These are phyloP conservation scores for Pestalotiopsis fici DNA, from an alignment of 2,329 filamentous ascomycete species.

Conservation along the genomic window DNA sequence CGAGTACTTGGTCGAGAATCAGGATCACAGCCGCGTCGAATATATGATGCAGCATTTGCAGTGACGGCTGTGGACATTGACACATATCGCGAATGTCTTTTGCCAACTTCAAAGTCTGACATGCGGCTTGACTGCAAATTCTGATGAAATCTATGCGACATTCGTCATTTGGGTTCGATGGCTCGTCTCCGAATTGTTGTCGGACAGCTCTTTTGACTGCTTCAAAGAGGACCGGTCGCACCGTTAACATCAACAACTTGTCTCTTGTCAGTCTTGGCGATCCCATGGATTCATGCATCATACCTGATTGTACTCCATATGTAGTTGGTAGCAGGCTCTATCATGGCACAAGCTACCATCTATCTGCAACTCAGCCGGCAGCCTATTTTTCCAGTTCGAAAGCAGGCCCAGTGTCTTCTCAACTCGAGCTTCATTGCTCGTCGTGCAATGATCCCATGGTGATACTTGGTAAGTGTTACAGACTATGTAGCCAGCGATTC, in stretches of 20 bases:
- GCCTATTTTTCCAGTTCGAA: constrained; percentile 37
- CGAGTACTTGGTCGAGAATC: constrained; percentile 44
- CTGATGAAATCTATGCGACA: constrained; percentile 31
- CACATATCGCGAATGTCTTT: constrained; percentile 38
- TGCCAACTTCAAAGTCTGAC: constrained; percentile 46
- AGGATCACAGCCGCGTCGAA: constrained; percentile 53
- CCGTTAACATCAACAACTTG: constrained; percentile 48
- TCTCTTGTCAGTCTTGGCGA: not conserved
- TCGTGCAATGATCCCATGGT: constrained; percentile 24
- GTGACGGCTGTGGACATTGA: constrained; percentile 39
- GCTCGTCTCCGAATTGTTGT: constrained; percentile 34
- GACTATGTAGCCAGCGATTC: constrained; percentile 49
- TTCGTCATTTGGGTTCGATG: constrained; percentile 27
- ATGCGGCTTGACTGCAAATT: constrained; percentile 43
- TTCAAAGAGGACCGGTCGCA: constrained; percentile 48
- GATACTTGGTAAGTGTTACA: constrained; percentile 46
- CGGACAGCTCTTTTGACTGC: constrained; percentile 48
- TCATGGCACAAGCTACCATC: constrained; percentile 37
- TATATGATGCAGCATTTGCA: constrained; percentile 47
- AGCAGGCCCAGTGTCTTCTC: constrained; percentile 42
- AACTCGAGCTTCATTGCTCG: constrained; percentile 31
- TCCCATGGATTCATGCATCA: not conserved
- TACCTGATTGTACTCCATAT: constrained; percentile 50
- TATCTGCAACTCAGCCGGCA: constrained; percentile 40
- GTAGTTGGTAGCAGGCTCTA: constrained; percentile 43